Evolutionary conservation across 2,329 filamentous ascomycete genomes (phyloP), one percentile per base, ranked within the genome.

Genomic region (Fusarium chuoi): DNA sequence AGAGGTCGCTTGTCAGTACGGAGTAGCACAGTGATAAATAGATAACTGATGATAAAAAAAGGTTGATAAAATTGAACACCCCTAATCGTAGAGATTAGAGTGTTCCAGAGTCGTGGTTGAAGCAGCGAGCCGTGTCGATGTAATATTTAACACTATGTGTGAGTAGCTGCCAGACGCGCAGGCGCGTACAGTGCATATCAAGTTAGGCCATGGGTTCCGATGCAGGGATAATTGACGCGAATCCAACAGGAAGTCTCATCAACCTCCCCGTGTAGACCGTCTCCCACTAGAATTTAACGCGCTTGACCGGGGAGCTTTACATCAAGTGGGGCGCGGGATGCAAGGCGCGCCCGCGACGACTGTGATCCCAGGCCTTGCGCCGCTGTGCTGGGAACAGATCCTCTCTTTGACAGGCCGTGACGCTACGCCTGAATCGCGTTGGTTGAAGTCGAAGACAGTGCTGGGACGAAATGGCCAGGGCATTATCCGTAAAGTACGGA

Each of bases 331-430:
- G 70, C 74, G 66, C 70, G 69, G 70, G 75, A 78, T 77, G 70
- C 71, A 78, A 72, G 75, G 63, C 68, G 73, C 46, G 67, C 45
- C 71, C 70, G 69, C 65, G 71, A 68, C 41, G 55, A 70, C 56
- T 52, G 38, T 65, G 52, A 60, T 48, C 68, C 74, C 67, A 68
- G 70, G 66, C 51, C 62, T 63, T 75, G 78, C 72, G 71, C 79
- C 78, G 77, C 78, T 78, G 75, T 69, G 75, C 75, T 80, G 78
- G 79, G 73, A 76, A 77, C 74, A 73, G 78, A 76, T 79, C 77
- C 77, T 73, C 68, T 76, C 51, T 69, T 68, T 79, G 77, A 79
- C 78, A 77, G 74, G 74, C 71, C 57, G 65, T 63, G 71, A 73
- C 77, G 75, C 77, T 79, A 76, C 71, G 59, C 77, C 65, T 62